A percentile compares a stretch with the other conserved stretches of the same genome.
These are phyloP conservation scores for Cladobotryum mycophilum DNA, from an alignment of 2,329 filamentous ascomycete species.

Conservation along the genomic window DNA sequence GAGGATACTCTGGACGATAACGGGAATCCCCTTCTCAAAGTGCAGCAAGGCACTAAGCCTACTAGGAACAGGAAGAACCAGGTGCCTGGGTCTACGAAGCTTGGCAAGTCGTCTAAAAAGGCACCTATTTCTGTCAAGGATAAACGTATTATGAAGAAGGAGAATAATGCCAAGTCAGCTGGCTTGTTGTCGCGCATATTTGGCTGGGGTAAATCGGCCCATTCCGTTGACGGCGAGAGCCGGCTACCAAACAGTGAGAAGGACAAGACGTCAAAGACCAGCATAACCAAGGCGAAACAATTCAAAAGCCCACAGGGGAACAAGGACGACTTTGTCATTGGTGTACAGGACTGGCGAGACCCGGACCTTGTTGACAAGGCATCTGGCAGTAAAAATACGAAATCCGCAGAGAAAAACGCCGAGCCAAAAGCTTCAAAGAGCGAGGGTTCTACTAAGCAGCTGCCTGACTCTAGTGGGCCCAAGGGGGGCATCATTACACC, in stretches of 20 bases:
- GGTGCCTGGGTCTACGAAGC: slow-evolving; percentile 18
- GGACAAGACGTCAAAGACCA: slow-evolving; percentile 37
- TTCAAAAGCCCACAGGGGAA: slow-evolving; percentile 10
- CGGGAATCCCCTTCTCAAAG: slow-evolving; percentile 49
- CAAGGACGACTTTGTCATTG: slow-evolving; percentile 61
- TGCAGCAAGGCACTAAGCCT: slow-evolving; percentile 41
- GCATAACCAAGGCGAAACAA: slow-evolving; percentile 22
- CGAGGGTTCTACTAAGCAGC: slow-evolving; percentile 2
- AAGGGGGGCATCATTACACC: slow-evolving; percentile 64
- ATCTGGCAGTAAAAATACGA: slow-evolving; percentile 6
- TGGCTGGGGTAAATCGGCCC: slow-evolving; percentile 26
- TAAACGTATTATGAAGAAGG: slow-evolving; percentile 22
- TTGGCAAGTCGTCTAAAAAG: slow-evolving; percentile 14
- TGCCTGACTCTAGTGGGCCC: slow-evolving; percentile 28
- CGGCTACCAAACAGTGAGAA: slow-evolving; percentile 62
- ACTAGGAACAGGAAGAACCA: slow-evolving; percentile 29
- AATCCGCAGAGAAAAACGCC: slow-evolving; percentile 2
- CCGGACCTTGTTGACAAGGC: slow-evolving; percentile 46
- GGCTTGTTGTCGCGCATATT: slow-evolving; percentile 44
- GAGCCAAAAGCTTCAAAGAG: slow-evolving; percentile 10
- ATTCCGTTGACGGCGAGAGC: slow-evolving; percentile 42
- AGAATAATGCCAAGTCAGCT: slow-evolving; percentile 13
- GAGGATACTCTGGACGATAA: slow-evolving; percentile 56
- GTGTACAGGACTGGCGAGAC: slow-evolving; percentile 83
- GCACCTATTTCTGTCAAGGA: slow-evolving; percentile 17